These are phyloP conservation scores for Hypsizygus ulmarius DNA, from an alignment of 1,284 basidiomycete species.

Conservation along the genomic window DNA sequence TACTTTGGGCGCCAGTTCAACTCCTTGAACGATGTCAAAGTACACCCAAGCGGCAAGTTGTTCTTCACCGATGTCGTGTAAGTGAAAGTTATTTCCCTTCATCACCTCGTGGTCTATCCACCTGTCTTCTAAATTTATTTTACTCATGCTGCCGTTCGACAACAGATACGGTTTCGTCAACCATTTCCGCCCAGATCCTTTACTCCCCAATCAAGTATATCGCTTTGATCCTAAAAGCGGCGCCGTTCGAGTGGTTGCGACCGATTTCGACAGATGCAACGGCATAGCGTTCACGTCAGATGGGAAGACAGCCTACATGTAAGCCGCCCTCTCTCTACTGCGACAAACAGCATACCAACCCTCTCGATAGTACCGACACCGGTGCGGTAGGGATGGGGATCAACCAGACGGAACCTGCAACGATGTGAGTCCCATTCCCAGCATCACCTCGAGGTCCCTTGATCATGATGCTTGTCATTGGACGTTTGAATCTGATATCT, in stretches of 20 bases:
- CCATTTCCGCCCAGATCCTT: slow-evolving; percentile 61
- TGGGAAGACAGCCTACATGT: slow-evolving; percentile 67
- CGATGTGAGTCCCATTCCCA: slow-evolving; percentile 48
- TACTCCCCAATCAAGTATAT: slow-evolving; percentile 73
- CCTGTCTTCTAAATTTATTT: slow-evolving; percentile 1
- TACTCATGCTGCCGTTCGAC: background rate
- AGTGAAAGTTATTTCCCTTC: slow-evolving; percentile 23
- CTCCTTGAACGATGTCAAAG: slow-evolving; percentile 75
- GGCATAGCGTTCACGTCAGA: slow-evolving; percentile 71
- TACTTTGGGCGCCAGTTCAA: slow-evolving; percentile 79
- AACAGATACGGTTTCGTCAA: slow-evolving; percentile 62
- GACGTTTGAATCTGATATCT: background rate
- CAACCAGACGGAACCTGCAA: slow-evolving; percentile 63
- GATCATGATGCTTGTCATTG: background rate
- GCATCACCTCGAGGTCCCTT: background rate
- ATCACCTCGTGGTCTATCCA: background rate
- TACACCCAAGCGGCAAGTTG: slow-evolving; percentile 64
- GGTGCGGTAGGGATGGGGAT: slow-evolving; percentile 48
- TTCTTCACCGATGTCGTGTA: slow-evolving; percentile 74
- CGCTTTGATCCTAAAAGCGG: slow-evolving; percentile 65
- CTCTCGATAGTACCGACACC: slow-evolving; percentile 47
- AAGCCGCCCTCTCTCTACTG: slow-evolving; percentile 21
- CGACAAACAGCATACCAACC: slow-evolving; percentile 1
- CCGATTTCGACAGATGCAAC: slow-evolving; percentile 60
- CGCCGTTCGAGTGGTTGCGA: slow-evolving; percentile 65